Evolutionary conservation across 768 basidiomycete species (phyloP), one percentile per base, ranked within the genome.

Genomic region (Melanogaster broomeanus): DNA sequence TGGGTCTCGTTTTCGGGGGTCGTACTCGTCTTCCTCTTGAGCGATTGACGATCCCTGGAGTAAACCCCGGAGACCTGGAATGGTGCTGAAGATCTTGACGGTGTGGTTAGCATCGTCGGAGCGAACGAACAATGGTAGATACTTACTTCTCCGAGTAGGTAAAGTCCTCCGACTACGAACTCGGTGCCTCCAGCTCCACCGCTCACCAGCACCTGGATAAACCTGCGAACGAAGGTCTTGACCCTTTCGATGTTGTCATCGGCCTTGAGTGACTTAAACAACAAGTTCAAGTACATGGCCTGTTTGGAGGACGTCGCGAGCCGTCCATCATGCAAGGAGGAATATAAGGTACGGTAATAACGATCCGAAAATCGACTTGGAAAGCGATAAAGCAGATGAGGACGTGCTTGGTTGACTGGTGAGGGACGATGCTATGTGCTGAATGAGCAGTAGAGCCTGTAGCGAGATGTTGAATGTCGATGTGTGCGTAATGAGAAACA

Each of bases 381-480:
- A 68, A 11, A 61, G 61, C 15, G 66, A 64, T 0, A 70, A 61
- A 27, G 78, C 69, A 0, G 79, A 70, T 0, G 78, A 72, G 1
- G 75, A 70, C 1, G 73, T 63, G 12, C 75, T 56, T 8, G 77
- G 61, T 2, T 76, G 63, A 15, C 73, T 60, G 18, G 76, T 59
- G 8, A 86, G 75, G 0, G 85, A 78, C 0, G 81, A 72, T 15
- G 82, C 74, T 34, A 98, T 88, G 59, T 92, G 93, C 63, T 89
- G 88, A 52, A 98, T 89, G 6, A 98, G 79, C 34, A 89, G 80
- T 1, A 98, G 82, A 0, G 95, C 90, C 66, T 96, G 96, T 4
- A 98, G 81, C 10, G 93, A 93, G 62, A 93, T 93, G 67, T 96
- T 97, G 82, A 99, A 99, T 0, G 94, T 97, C 8, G 93, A 94